Evolutionary conservation across 208 protist species (phyloP).

Genomic region (Endotrypanum monterogeii): DNA sequence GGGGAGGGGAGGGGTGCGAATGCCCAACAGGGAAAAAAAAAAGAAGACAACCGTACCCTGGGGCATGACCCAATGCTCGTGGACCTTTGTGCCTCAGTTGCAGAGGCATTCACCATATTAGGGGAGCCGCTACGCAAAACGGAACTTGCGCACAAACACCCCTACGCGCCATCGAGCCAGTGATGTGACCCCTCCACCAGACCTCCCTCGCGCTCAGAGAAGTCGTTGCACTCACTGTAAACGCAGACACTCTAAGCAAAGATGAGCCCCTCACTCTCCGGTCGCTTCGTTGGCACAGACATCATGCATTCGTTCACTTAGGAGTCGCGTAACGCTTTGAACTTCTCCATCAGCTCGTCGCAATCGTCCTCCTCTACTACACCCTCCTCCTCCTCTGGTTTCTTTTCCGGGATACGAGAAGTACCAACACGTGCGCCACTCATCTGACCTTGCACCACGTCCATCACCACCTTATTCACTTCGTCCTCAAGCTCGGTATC

Average conservation of each 20-base stretch:
- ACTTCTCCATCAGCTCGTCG: slow-evolving; percentile 54
- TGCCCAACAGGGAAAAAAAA: not conserved
- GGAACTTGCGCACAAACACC: not conserved
- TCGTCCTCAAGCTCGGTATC: slow-evolving; percentile 89
- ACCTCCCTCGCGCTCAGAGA: not conserved
- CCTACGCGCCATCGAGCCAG: not conserved
- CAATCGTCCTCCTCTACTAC: slow-evolving; percentile 43
- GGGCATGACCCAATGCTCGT: not conserved
- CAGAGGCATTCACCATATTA: not conserved
- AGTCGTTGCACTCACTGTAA: not conserved
- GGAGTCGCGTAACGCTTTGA: slow-evolving; percentile 57
- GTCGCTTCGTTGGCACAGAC: not conserved
- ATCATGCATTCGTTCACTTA: not conserved
- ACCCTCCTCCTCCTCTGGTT: slow-evolving; percentile 37
- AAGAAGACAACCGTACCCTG: not conserved
- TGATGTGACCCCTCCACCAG: not conserved
- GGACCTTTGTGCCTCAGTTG: not conserved
- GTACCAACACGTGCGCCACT: slow-evolving; percentile 56
- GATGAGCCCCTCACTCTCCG: not conserved
- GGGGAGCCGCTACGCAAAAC: not conserved
- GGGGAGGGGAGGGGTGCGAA: no score
- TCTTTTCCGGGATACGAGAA: slow-evolving; percentile 45
- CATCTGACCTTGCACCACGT: slow-evolving; percentile 80
- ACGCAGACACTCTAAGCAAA: not conserved
- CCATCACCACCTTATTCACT: slow-evolving; percentile 87